Base-by-base conservation (phyloP, 805 yeast genomes). In the Nakazawaea populi region DNA sequence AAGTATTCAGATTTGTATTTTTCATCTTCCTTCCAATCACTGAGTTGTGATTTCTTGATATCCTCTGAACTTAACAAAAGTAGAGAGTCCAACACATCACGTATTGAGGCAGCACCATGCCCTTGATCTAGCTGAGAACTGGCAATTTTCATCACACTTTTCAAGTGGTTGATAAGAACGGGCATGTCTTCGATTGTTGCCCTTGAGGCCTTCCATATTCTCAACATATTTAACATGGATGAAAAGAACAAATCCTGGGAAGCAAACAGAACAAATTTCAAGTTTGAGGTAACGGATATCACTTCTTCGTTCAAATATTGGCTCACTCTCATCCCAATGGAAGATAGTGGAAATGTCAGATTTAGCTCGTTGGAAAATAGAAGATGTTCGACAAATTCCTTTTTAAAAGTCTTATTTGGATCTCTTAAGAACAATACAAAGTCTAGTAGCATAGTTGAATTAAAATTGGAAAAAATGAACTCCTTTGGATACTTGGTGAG, bases 121-220 rank as follows among this genome's bases (percentile, higher is more conserved):
- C 55, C 35, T 10, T 54, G 58, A 6, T 37, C 59, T 6, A 61
- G 56, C 4, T 46, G 27, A 6, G 54, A 47, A 41, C 63, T 59
- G 4, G 68, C 53, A 31, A 64, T 58, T 11, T 59, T 59, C 36
- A 71, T 54, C 28, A 76, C 54, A 4, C 71, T 56, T 9, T 65
- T 62, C 34, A 86, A 64, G 40, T 83, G 65, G 32, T 74, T 67
- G 38, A 74, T 61, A 12, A 83, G 69, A 43, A 78, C 73, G 4
- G 75, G 75, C 41, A 79, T 72, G 60, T 87, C 87, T 11, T 69
- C 76, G 0, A 57, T 54, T 44, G 71, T 71, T 1, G 89, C 85
- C 38, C 72, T 71, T 0, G 91, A 78, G 46, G 74, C 78, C 54
- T 76, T 79, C 92, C 94, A 87, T 42, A 85, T 68, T 40, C 75